A percentile compares a stretch with the other conserved stretches of the same genome.
These are phyloP conservation scores for Psilocybe cubensis DNA, from an alignment of 768 basidiomycete species.

Conservation along the genomic window DNA sequence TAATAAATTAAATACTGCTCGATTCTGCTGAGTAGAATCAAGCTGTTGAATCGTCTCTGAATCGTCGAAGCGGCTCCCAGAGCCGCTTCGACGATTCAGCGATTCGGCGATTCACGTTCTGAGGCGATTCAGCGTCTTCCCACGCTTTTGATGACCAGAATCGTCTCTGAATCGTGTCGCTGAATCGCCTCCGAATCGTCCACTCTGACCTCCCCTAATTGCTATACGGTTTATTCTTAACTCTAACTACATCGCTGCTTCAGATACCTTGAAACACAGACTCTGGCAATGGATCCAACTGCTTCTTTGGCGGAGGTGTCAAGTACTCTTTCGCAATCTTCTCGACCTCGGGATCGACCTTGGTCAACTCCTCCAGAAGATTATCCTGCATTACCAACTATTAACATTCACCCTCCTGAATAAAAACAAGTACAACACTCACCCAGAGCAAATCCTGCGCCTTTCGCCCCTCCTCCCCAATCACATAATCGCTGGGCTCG, in stretches of 20 bases:
- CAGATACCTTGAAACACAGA: background rate
- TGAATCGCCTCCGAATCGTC: too few relatives aligned
- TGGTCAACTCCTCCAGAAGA: constrained; percentile 16
- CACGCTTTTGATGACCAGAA: too few relatives aligned
- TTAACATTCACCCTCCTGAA: background rate
- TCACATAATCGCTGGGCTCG: constrained; percentile 32
- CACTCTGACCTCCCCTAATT: too few relatives aligned
- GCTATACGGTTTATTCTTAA: background rate
- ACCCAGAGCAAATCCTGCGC: constrained; percentile 35
- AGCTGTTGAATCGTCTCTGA: too few relatives aligned
- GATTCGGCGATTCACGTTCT: too few relatives aligned
- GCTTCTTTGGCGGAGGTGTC: background rate
- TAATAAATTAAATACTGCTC: too few relatives aligned
- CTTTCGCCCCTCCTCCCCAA: constrained; percentile 28
- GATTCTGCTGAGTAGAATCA: too few relatives aligned
- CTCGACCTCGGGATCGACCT: constrained; percentile 17
- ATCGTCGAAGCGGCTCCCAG: too few relatives aligned
- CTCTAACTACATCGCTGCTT: too few relatives aligned
- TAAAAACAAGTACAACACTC: constrained; percentile 1
- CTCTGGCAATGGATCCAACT: background rate
- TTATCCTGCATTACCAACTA: constrained; percentile 12
- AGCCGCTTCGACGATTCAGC: too few relatives aligned
- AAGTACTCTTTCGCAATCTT: constrained; percentile 19
- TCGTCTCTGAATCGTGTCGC: too few relatives aligned
- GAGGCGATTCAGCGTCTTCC: too few relatives aligned